phyloP scores from a whole-genome alignment of 2,329 filamentous ascomycete genomes.

The Microthyrium microscopicum region DNA sequence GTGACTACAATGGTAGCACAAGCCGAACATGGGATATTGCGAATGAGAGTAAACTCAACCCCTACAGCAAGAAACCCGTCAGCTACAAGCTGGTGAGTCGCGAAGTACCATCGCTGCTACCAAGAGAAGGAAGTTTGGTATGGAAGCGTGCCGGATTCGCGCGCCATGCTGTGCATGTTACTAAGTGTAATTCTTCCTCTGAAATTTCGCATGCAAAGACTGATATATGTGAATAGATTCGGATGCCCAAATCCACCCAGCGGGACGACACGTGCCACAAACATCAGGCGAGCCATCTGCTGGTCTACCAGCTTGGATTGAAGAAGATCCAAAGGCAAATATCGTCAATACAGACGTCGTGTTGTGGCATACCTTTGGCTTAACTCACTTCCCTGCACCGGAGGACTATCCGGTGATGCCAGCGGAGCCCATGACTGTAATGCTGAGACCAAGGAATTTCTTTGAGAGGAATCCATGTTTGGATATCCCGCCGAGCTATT shows the following conservation, averaged over 20 bases:
- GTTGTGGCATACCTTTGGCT: constrained; percentile 84
- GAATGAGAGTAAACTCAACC: constrained; percentile 71
- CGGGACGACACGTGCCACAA: constrained; percentile 74
- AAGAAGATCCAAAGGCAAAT: constrained; percentile 44
- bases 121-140: constrained; percentile 65
- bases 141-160: constrained; percentile 86
- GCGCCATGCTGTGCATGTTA: constrained; percentile 73
- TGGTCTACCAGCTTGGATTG: constrained; percentile 62
- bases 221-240: constrained; percentile 34
- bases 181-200: constrained; percentile 50
- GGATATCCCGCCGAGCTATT: constrained; percentile 64
- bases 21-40: constrained; percentile 80
- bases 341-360: constrained; percentile 77
- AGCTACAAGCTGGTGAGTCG: constrained; percentile 82
- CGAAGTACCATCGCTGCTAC: constrained; percentile 62
- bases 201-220: constrained; percentile 6
- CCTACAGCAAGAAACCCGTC: constrained; percentile 68
- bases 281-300: constrained; percentile 62
- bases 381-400: constrained; percentile 75
- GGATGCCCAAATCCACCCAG: constrained; percentile 70
- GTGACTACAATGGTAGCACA: constrained; percentile 67
- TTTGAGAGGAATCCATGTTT: constrained; percentile 64
- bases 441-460: constrained; percentile 68
- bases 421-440: constrained; percentile 58
- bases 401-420: constrained; percentile 94